Evolutionary conservation across 371 early-diverging fungal genomes (phyloP).

Genomic region (Capillidium rhysosporum): DNA sequence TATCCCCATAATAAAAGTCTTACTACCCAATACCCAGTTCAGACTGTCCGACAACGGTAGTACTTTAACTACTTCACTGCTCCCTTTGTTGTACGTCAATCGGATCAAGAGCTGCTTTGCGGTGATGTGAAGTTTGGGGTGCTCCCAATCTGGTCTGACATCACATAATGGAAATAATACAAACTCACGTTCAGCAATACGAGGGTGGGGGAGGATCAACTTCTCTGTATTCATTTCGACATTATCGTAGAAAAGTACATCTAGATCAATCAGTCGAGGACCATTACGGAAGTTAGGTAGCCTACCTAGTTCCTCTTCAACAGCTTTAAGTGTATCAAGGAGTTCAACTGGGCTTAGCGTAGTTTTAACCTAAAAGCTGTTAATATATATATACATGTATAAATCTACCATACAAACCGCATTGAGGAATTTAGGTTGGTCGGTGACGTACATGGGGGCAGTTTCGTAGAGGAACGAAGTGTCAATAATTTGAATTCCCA

Average conservation of each 20-base stretch:
- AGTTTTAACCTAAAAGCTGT: constrained; percentile 30
- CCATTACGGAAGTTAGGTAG: constrained; percentile 53
- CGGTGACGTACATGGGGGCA: constrained; percentile 83
- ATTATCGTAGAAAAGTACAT: constrained; percentile 79
- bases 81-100: constrained; percentile 15
- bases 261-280: constrained; percentile 85
- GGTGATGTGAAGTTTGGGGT: constrained; percentile 68
- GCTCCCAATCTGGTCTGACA: constrained; percentile 72
- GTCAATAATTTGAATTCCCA: constrained; percentile 45
- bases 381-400: not conserved
- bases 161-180: constrained; percentile 87
- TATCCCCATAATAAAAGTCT: constrained; percentile 86
- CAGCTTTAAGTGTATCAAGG: constrained; percentile 55
- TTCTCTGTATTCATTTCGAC: constrained; percentile 39
- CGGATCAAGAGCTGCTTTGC: constrained; percentile 52
- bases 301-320: constrained; percentile 72
- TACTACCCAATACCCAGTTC: constrained; percentile 36
- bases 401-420: constrained; percentile 56
- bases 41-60: constrained; percentile 24
- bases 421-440: constrained; percentile 86
- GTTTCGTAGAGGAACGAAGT: constrained; percentile 95
- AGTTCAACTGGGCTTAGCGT: constrained; percentile 49
- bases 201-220: constrained; percentile 75
- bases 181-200: constrained; percentile 83
- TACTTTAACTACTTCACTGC: constrained; percentile 41